Evolutionary conservation across 495 filamentous ascomycete species (phyloP), one percentile per base, ranked within the genome.

Genomic region (Lasiosphaeris hirsuta): DNA sequence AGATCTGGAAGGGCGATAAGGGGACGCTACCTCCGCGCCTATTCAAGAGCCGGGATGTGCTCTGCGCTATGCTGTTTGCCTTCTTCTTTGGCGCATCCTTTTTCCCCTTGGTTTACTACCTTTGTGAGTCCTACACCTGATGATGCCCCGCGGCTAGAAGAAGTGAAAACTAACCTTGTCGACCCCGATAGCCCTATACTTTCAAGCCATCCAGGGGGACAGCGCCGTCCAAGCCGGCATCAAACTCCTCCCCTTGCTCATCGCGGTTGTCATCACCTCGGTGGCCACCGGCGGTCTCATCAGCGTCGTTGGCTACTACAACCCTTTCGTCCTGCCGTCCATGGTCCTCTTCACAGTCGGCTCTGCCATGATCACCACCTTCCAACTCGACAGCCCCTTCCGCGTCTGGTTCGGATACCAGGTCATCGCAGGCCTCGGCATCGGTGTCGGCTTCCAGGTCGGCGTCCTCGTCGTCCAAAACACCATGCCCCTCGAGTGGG

Each of bases 121-220:
- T 96, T 11, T 90, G 73, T 78, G 57, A 72, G 73, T 62, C 14
- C 34, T 47, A 43, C 23, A 7, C 49, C 5, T 35, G 14, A 30
- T 30, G 5, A 5, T 30, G 5, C 40, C 37, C 9, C 17, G 6
- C 11, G 41, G 3, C n/a, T 18, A 13, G 3, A 23, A 40, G 36
- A 7, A n/a, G 37, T n/a, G 34, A 17, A 30, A 5, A 10, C 63
- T 63, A 56, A 63, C 54, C 7, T 6, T 35, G n/a, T 10, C 1
- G 2, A 7, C 14, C 18, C 14, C 2, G 7, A 1, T 57, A 75
- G 73, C 92, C 0, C 84, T 94, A 51, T 97, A 88, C 83, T 96
- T 97, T 78, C 92, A 97, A 65, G 88, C 89, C 15, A 85, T 96
- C 74, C 86, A 92, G 63, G 82, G 80, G 43, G 83, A 81, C 34